Evolutionary conservation across 768 basidiomycete genomes (phyloP).

Genomic region (Agrocybe pediades): DNA sequence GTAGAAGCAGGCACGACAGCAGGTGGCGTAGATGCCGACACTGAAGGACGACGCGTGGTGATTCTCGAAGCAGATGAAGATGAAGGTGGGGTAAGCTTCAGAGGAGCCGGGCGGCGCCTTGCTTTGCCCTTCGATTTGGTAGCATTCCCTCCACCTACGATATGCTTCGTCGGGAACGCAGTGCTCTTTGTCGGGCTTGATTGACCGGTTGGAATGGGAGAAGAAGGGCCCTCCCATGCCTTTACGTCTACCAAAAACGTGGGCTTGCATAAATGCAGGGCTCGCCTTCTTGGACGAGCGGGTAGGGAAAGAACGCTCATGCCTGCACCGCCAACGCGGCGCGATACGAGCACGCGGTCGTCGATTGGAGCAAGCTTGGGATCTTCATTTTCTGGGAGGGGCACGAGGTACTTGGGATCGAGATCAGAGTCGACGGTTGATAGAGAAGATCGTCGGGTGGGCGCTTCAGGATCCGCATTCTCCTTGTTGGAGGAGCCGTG

Average conservation of each 20-base stretch:
- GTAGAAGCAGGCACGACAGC: not conserved
- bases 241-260: conserved; percentile 36
- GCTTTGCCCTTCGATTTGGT: conserved; percentile 23
- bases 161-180: not conserved
- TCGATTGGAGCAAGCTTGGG: conserved; percentile 27
- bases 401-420: conserved; percentile 49
- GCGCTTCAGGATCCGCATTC: conserved; percentile 10
- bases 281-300: conserved; percentile 31
- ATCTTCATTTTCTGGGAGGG: conserved; percentile 30
- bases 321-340: conserved; percentile 38
- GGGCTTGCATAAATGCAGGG: conserved; percentile 36
- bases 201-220: not conserved
- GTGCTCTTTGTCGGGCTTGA: conserved; percentile 15
- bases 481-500: conserved; percentile 10
- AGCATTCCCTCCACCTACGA: not conserved
- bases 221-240: conserved; percentile 27
- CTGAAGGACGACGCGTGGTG: conserved; percentile 5
- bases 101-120: conserved; percentile 37
- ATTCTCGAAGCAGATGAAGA: conserved; percentile 11
- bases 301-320: conserved; percentile 39
- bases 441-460: conserved; percentile 24
- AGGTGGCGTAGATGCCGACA: not conserved
- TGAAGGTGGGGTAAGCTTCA: conserved; percentile 28
- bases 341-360: conserved; percentile 30
- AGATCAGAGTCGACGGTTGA: conserved; percentile 59